Evolutionary conservation across 1,284 basidiomycete genomes (phyloP), one percentile per base, ranked within the genome.

Genomic region (Butyriboletus appendiculatus): DNA sequence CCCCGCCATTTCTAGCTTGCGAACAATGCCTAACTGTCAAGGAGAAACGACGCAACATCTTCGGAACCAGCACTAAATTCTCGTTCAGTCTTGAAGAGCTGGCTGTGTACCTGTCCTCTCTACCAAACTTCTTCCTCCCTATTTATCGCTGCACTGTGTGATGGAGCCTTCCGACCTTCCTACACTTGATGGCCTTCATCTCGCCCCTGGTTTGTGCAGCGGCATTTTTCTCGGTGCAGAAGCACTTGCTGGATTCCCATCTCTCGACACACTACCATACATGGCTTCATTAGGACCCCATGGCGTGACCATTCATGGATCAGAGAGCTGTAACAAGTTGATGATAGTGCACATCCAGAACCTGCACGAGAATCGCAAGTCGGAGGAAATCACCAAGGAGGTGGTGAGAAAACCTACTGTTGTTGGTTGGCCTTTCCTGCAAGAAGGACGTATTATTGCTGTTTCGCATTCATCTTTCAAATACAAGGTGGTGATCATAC

Each of bases 221-320:
- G 96, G 97, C 30, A 96, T 96, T 11, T 83, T 86, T 59, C 84
- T 97, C 10, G 96, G 96, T 40, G 82, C 83, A 10, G 81, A 89
- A 24, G 93, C 95, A 2, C 80, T 98, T 7, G 94, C 96, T 1
- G 96, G 97, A 18, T 99, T 99, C 81, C 96, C 96, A 0, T 96
- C 94, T 0, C 78, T 99, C 30, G 84, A 96, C 61, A 98, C 95
- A 0, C 79, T 99, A 4, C 91, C 92, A 0, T 84, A 94, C 68
- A 85, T 82, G 5, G 87, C 89, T 2, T 74, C 79, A 20, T 79
- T 98, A 10, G 92, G 87, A 15, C 82, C 86, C 71, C 95, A 98
- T 67, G 86, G 90, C 33, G 95, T 99, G 63, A 98, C 94, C 66
- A 88, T 99, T 8, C 97, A 98, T 73, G 93, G 95, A 52, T 80